Percentiles rank a stretch among this genome's conserved stretches.
Conservation (phyloP, 345 rosid species). For the Diplotaxis tenuifolia region DNA sequence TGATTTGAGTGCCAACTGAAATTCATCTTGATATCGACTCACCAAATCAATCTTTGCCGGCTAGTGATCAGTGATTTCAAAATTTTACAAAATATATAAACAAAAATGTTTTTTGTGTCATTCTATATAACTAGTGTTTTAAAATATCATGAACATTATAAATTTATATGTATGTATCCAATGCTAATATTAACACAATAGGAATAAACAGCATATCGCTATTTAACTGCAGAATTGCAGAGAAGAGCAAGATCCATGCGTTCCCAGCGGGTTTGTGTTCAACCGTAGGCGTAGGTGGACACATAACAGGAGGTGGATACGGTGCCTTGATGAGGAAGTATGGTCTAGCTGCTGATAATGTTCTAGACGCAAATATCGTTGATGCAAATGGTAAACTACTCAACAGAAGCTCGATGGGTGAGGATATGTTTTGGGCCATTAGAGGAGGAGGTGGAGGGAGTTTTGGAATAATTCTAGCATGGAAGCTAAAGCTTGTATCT, state of each 20-base stretch:
- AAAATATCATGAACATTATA: not conserved
- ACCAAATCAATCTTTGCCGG: not conserved
- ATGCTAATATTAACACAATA: not conserved
- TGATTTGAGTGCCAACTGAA: too few species aligned
- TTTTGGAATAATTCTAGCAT: slow-evolving; percentile 57
- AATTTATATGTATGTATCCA: not conserved
- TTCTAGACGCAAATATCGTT: slow-evolving; percentile 55
- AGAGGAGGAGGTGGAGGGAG: slow-evolving; percentile 71
- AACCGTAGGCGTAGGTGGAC: slow-evolving; percentile 59
- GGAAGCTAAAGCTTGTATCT: slow-evolving; percentile 60
- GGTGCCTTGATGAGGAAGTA: slow-evolving; percentile 69
- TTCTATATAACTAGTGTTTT: not conserved
- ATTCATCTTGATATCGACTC: not conserved
- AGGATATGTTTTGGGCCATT: slow-evolving; percentile 68
- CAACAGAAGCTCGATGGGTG: slow-evolving; percentile 53
- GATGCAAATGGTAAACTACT: slow-evolving; percentile 54
- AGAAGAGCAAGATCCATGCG: slow-evolving; percentile 55
- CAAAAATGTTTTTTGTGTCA: not conserved
- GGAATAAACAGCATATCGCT: not conserved
- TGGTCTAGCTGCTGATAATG: slow-evolving; percentile 70
- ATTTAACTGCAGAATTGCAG: slow-evolving; percentile 38
- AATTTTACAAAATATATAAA: not conserved
- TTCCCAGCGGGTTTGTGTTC: slow-evolving; percentile 61
- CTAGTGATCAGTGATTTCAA: not conserved
- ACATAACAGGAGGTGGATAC: slow-evolving; percentile 58